These are phyloP conservation scores for Xylaria nigripes DNA, from an alignment of 495 filamentous ascomycete species.

Conservation along the genomic window DNA sequence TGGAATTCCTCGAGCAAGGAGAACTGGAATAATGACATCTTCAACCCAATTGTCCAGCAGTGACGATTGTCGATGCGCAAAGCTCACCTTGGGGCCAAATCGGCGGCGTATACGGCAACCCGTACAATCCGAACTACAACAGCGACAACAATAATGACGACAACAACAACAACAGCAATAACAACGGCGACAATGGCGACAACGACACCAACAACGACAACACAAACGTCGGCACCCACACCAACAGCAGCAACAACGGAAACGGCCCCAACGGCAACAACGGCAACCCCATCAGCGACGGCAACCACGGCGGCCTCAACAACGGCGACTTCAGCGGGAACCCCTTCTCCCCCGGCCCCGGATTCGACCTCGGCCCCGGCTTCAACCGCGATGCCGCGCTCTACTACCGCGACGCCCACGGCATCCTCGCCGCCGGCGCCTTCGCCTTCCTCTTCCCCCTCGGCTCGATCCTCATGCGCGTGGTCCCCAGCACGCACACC, in stretches of 20 bases:
- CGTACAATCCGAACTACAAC: neutral
- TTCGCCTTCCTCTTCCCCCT: constrained; percentile 48
- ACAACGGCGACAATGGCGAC: neutral
- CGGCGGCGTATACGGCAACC: neutral
- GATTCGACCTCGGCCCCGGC: constrained; percentile 3
- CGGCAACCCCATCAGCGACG: neutral
- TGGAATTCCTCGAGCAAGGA: neutral
- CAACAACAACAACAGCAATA: neutral
- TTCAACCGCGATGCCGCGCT: constrained; percentile 20
- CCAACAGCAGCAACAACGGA: neutral
- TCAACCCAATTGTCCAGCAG: neutral
- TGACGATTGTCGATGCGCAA: neutral
- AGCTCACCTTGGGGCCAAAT: neutral
- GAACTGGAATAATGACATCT: neutral
- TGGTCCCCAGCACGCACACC: constrained; percentile 29
- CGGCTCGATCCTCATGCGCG: constrained; percentile 48
- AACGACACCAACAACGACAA: neutral
- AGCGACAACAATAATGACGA: neutral
- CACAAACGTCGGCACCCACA: neutral
- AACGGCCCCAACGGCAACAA: neutral
- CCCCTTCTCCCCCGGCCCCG: no score
- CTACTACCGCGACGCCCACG: constrained; percentile 30
- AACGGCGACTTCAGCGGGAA: neutral
- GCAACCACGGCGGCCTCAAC: neutral
- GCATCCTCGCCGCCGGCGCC: constrained; percentile 32